Evolutionary conservation across 2,329 filamentous ascomycete species (phyloP), one percentile per base, ranked within the genome.

Genomic region (Aspergillus pseudoglaucus): DNA sequence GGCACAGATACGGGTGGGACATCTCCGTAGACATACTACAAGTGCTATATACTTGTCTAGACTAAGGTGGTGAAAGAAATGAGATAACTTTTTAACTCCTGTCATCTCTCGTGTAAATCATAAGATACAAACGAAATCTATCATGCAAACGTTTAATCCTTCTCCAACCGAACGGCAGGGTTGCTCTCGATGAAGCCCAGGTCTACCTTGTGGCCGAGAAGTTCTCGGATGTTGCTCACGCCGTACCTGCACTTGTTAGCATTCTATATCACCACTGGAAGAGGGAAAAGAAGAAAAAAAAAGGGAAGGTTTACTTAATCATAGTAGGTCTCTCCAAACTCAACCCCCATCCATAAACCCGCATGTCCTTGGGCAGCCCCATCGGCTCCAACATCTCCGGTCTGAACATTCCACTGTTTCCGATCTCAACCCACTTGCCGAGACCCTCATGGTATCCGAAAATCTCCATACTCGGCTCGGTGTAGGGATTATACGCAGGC

Each of bases 361-460:
- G 78, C 82, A 97, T 83, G 62, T 95, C 87, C 72, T 85, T 89
- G 20, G 90, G 90, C 62, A 97, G 71, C 30, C 91, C 91, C 90
- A 96, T 95, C 4, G 90, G 78, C 72, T 95, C 87, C 63, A 96
- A 71, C 91, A 97, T 96, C 73, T 98, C 93, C 1, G 93, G 90
- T 57, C 93, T 80, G 83, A 98, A 98, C 90, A 98, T 97, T 54
- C 93, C 93, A 60, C 86, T 91, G 75, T 98, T 97, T 51, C 93
- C 93, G 65, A 97, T 97, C 75, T 97, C 93, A 22, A 97, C 88
- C 74, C 94, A 85, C 76, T 95, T 95, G 61, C 82, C 82, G 44
- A 96, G 75, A 3, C 90, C 91, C 62, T 85, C 81, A 76, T 97
- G 93, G 76, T 85, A 97, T 56, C 88, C 89, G 74, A 97, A 98